Base-by-base conservation (phyloP, 1,284 basidiomycete species). In the Microbotryomycetes sp. region DNA sequence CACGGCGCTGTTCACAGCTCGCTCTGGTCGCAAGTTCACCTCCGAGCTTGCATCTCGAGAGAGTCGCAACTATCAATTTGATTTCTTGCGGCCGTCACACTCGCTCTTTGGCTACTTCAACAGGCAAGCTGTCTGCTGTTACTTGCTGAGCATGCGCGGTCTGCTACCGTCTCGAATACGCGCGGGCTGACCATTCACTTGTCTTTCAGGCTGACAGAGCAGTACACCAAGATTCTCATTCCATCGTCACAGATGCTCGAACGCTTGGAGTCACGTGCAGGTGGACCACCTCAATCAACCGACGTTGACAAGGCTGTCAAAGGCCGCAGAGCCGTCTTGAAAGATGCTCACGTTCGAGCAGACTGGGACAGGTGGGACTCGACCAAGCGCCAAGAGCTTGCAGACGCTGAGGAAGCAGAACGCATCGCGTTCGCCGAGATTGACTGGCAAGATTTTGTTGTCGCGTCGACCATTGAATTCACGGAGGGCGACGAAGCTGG, bases 361-460 rank as follows among this genome's bases (percentile, higher is more conserved):
- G 86, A 89, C 66, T 98, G 92, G 91, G 89, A 94, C 74, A 83
- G 83, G 66, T 81, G 85, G 70, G 86, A 88, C 73, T 79, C 86
- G 49, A 89, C 94, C 73, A 84, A 87, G 75, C 86, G 91, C 67
- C 88, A 91, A 78, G 88, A 87, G 74, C 82, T 86, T 54, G 84
- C 89, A 69, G 89, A 94, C 71, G 89, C 96, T 70, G 85, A 88
- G 67, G 92, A 97, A 75, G 89, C 87, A 54, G 89, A 92, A 74
- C 79, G 84, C 77, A 82, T 84, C 74, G 92, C 91, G 9, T 92
- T 97, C 74, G 89, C 91, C 52, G 89, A 93, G 74, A 97, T 99
- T 73, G 96, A 98, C 75, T 99, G 96, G 96, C 92, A 98, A 73
- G 96, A 98, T 77, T 98, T 97, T 79, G 91, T 93, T 56, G 91